Evolutionary conservation across 2,329 filamentous ascomycete genomes (phyloP), one percentile per base, ranked within the genome.

Genomic region (Aureobasidium sp.): DNA sequence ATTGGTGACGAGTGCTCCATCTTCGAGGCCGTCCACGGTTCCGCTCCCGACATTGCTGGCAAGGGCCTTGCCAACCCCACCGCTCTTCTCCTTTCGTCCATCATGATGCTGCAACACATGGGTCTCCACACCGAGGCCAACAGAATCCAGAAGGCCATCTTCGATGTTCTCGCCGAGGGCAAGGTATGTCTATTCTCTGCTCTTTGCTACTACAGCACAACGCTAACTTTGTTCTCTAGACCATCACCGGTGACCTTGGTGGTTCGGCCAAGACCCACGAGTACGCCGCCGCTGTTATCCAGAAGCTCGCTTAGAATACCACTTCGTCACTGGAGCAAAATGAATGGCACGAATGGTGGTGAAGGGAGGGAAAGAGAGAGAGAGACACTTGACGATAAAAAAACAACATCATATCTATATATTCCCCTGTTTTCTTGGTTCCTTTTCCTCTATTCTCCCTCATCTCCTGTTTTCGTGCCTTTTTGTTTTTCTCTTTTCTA

Each of bases 51-150:
- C 78, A 97, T 97, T 76, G 91, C 91, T 68, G 93, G 93, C 78
- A 91, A 97, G 86, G 89, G 85, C 69, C 88, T 97, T 70, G 94
- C 94, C 73, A 99, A 99, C 85, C 94, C 94, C 66, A 97, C 94
- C 65, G 94, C 94, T 64, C 87, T 99, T 70, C 86, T 99, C 68
- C 88, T 97, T 73, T 90, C 86, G 78, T 95, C 90, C 77, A 94
- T 97, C 82, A 97, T 99, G 94, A 97, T 99, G 94, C 81, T 99
- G 84, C 88, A 94, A 78, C 94, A 99, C 81, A 97, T 99, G 93
- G 87, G 89, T 72, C 84, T 99, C 67, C 87, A 80, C 77, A 83
- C 90, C 67, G 87, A 97, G 76, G 94, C 94, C 69, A 77, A 82
- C 76, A 87, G 86, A 77, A 97, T 99, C 74, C 90, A 97, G 84